These are phyloP conservation scores for Chaetomium sp. DNA, from an alignment of 2,329 filamentous ascomycete genomes.

Conservation along the genomic window DNA sequence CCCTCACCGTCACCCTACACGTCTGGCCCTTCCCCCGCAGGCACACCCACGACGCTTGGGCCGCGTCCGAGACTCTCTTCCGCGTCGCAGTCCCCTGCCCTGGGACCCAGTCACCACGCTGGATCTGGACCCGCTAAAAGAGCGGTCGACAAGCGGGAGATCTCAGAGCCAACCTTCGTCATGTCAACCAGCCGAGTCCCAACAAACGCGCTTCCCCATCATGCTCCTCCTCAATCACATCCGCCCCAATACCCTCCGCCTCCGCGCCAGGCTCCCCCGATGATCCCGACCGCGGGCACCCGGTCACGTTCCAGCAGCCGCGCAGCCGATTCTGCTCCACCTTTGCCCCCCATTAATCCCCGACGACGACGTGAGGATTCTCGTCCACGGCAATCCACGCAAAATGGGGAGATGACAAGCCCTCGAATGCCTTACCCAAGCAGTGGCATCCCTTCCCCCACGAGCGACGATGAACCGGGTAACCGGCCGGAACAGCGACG, in stretches of 20 bases:
- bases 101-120: conserved; percentile 24
- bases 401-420: conserved; percentile 28
- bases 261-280: conserved; percentile 23
- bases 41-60: conserved; percentile 29
- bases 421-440: conserved; percentile 28
- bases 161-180: conserved; percentile 45
- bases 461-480: conserved; percentile 36
- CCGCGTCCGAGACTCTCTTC: conserved; percentile 32
- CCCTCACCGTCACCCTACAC: conserved; percentile 30
- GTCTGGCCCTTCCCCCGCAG: conserved; percentile 26
- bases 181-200: conserved; percentile 41
- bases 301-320: conserved; percentile 35
- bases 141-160: conserved; percentile 40
- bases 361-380: conserved; percentile 38
- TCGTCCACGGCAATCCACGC: conserved; percentile 33
- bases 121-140: conserved; percentile 37
- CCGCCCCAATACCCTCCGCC: conserved; percentile 2
- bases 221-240: not conserved
- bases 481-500: conserved; percentile 33
- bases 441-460: conserved; percentile 18
- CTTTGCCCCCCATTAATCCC: conserved; percentile 54
- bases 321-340: conserved; percentile 35
- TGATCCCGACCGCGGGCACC: conserved; percentile 24
- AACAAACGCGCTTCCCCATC: conserved; percentile 34
- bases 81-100: conserved; percentile 27